Evolutionary conservation across 2,329 filamentous ascomycete genomes (phyloP).

Genomic region (Talaromyces albobiverticillius): DNA sequence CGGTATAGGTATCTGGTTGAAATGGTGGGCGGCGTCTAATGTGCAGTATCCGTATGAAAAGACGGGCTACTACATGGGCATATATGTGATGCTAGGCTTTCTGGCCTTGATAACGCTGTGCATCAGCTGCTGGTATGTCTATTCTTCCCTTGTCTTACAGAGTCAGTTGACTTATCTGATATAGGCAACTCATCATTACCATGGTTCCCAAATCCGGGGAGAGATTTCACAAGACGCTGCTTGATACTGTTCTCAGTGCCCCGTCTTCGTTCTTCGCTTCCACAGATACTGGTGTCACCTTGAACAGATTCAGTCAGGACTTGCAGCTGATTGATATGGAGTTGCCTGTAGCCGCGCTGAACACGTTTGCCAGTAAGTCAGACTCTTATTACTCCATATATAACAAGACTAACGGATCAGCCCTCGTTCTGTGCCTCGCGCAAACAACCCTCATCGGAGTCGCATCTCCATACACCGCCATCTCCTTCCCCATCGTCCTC

Average conservation of each 20-base stretch:
- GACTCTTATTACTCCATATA: no score
- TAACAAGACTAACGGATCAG: conserved; percentile 12
- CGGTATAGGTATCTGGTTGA: conserved; percentile 36
- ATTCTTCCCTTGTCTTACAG: neutral
- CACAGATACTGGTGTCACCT: conserved; percentile 40
- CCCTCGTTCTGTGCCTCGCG: conserved; percentile 37
- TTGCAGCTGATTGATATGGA: conserved; percentile 45
- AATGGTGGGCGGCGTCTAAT: conserved; percentile 41
- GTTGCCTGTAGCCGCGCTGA: conserved; percentile 39
- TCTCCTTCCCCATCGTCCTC: conserved; percentile 51
- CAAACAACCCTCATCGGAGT: conserved; percentile 50
- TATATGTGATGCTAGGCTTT: conserved; percentile 39
- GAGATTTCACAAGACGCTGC: conserved; percentile 47
- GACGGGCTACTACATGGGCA: conserved; percentile 36
- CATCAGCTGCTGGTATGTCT: conserved; percentile 33
- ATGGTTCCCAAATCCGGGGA: conserved; percentile 55
- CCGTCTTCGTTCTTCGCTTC: conserved; percentile 44
- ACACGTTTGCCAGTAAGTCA: conserved; percentile 34
- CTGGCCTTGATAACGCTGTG: conserved; percentile 36
- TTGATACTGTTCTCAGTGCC: conserved; percentile 48
- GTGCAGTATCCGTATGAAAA: conserved; percentile 30
- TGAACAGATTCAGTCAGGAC: conserved; percentile 47
- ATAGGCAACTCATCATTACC: conserved; percentile 49
- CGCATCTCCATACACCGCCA: conserved; percentile 47
- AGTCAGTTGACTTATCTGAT: conserved; percentile 1